Evolutionary conservation across 768 basidiomycete species (phyloP).

Genomic region (Mycena kentingensis): DNA sequence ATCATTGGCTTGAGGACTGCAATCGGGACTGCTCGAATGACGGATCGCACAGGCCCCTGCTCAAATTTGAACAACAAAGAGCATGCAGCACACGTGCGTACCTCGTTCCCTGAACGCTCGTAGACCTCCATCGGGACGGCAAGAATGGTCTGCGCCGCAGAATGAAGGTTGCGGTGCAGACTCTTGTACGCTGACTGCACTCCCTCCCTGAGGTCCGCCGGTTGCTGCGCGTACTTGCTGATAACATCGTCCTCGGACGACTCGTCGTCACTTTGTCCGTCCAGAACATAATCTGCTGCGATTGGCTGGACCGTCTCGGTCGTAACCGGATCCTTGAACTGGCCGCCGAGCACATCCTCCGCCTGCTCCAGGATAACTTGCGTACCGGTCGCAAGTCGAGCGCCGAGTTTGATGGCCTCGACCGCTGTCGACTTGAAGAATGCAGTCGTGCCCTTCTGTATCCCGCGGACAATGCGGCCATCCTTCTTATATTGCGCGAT

Average conservation of each 20-base stretch:
- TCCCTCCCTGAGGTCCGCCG: constrained; percentile 80
- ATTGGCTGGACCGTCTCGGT: constrained; percentile 63
- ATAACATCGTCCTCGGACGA: constrained; percentile 57
- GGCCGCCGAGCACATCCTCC: constrained; percentile 84
- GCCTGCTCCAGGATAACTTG: constrained; percentile 97
- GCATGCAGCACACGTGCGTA: constrained; percentile 25
- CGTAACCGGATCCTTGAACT: constrained; percentile 65
- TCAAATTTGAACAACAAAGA: constrained; percentile 11
- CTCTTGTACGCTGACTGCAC: constrained; percentile 91
- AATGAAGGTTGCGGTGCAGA: constrained; percentile 81
- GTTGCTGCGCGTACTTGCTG: constrained; percentile 93
- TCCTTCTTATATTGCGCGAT: constrained; percentile 99
- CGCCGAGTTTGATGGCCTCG: constrained; percentile 94
- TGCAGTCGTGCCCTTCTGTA: constrained; percentile 91
- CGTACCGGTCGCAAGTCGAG: constrained; percentile 92
- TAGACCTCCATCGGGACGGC: constrained; percentile 99
- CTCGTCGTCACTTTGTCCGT: constrained; percentile 39
- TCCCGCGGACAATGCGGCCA: constrained; percentile 84
- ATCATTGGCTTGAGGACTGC: constrained; percentile 98
- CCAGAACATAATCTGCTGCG: constrained; percentile 31
- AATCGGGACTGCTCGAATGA: constrained; percentile 95
- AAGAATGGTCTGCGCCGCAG: constrained; percentile 96
- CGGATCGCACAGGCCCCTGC: constrained; percentile 90
- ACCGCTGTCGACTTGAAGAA: constrained; percentile 94
- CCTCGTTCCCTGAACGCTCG: constrained; percentile 90